Percentiles rank a stretch among this genome's conserved stretches.
phyloP scores from a whole-genome alignment of 495 filamentous ascomycete genomes.

The Hypoxylon lenormandii region DNA sequence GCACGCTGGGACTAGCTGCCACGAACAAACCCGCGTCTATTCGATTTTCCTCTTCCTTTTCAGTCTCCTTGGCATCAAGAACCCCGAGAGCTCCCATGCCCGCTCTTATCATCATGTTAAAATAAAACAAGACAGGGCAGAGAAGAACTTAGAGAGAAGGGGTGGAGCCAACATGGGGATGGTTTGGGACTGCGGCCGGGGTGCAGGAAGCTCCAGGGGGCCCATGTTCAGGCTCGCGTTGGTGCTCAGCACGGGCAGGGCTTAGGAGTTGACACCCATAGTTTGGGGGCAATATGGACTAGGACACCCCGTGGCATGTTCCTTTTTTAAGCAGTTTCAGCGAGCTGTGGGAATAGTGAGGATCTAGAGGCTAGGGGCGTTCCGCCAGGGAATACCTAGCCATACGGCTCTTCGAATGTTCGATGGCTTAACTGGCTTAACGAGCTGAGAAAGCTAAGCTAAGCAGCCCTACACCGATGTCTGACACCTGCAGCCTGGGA shows the following conservation, averaged over 20 bases:
- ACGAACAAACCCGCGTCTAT: conserved; percentile 43
- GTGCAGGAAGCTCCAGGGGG: conserved; percentile 47
- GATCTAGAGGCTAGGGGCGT: conserved; percentile 43
- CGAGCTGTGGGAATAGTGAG: conserved; percentile 36
- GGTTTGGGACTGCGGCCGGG: conserved; percentile 50
- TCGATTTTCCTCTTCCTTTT: conserved; percentile 35
- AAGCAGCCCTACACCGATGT: conserved; percentile 47
- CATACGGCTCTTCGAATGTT: conserved; percentile 34
- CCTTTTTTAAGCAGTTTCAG: conserved; percentile 44
- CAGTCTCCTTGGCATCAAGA: conserved; percentile 42
- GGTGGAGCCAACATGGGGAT: conserved; percentile 50
- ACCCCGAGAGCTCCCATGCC: conserved; percentile 44
- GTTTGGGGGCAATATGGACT: conserved; percentile 42
- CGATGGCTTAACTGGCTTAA: conserved; percentile 38
- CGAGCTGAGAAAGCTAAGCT: conserved; percentile 41
- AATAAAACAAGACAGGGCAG: conserved; percentile 35
- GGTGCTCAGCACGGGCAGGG: conserved; percentile 48
- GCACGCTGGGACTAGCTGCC: conserved; percentile 26
- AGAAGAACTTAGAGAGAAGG: conserved; percentile 42
- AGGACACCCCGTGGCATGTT: conserved; percentile 43
- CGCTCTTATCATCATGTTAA: conserved; percentile 51
- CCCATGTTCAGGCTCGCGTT: conserved; percentile 45
- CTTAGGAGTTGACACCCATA: conserved; percentile 49
- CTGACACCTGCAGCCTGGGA: conserved; percentile 46
- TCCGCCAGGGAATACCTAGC: conserved; percentile 29